These are phyloP conservation scores for Sarocladium strictum DNA, from an alignment of 2,329 filamentous ascomycete species.

Conservation along the genomic window DNA sequence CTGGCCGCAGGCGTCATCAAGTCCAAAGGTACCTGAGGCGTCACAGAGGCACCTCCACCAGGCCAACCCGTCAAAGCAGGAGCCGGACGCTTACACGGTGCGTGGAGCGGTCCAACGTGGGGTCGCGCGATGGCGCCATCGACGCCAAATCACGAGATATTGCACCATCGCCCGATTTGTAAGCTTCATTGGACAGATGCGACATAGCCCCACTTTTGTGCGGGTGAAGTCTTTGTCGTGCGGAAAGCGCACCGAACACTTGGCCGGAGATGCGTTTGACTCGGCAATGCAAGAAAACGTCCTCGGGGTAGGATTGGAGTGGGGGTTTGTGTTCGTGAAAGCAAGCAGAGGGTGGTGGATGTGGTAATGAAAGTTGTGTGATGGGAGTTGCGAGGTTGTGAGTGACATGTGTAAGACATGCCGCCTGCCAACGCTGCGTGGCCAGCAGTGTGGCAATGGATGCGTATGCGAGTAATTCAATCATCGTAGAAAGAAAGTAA, in stretches of 20 bases:
- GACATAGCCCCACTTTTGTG: constrained; percentile 11
- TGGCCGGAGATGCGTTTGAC: constrained; percentile 1
- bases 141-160: constrained; percentile 51
- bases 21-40: background rate
- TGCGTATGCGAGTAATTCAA: too few species aligned
- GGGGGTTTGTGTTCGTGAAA: background rate
- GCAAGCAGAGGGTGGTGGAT: background rate
- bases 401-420: background rate
- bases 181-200: constrained; percentile 22
- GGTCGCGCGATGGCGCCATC: constrained; percentile 9
- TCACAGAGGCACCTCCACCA: background rate
- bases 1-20: background rate
- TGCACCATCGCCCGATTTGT: constrained; percentile 51
- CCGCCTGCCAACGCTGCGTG: too few species aligned
- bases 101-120: background rate
- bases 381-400: background rate
- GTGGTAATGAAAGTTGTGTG: too few species aligned
- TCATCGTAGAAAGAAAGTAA: too few species aligned
- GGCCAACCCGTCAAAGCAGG: background rate
- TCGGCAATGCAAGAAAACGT: background rate
- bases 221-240: background rate
- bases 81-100: background rate
- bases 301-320: background rate
- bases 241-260: constrained; percentile 4
- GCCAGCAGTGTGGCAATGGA: too few species aligned